Evolutionary conservation across 495 filamentous ascomycete genomes (phyloP).

Genomic region (Polyplosphaeria fusca): DNA sequence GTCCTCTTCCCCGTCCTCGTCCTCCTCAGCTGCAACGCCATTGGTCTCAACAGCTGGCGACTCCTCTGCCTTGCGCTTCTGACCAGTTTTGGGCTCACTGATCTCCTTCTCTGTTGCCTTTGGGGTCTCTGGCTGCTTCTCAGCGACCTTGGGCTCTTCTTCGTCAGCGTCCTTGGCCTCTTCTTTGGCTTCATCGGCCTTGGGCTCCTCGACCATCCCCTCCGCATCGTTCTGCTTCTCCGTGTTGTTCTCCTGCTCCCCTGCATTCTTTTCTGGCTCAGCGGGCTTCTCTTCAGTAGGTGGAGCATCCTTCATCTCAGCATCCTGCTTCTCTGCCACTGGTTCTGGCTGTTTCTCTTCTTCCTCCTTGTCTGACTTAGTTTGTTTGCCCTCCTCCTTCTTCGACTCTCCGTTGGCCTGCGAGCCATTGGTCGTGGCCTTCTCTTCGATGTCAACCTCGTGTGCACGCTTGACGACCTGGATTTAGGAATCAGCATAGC

Average conservation of each 20-base stretch:
- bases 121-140: conserved; percentile 20
- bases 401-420: conserved; percentile 38
- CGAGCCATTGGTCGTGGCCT: conserved; percentile 33
- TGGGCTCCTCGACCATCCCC: conserved; percentile 10
- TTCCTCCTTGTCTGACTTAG: conserved; percentile 2
- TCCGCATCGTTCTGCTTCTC: background rate
- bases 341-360: conserved; percentile 27
- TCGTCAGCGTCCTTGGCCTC: conserved; percentile 36
- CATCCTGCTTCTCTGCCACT: conserved; percentile 20
- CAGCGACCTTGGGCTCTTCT: conserved; percentile 35
- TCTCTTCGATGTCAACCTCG: conserved; percentile 46
- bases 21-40: conserved; percentile 1
- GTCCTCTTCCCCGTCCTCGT: background rate
- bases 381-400: conserved; percentile 24
- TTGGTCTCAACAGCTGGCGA: conserved; percentile 19
- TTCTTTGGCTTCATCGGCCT: conserved; percentile 40
- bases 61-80: conserved; percentile 32
- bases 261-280: conserved; percentile 14
- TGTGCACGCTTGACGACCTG: conserved; percentile 58
- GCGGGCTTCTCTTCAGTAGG: conserved; percentile 20
- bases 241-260: conserved; percentile 13
- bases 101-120: conserved; percentile 14
- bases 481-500: too few relatives aligned
- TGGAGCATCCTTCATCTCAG: conserved; percentile 33
- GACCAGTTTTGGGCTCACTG: conserved; percentile 20